Evolutionary conservation across 345 rosid genomes (phyloP).

Genomic region (Salix purpurea): DNA sequence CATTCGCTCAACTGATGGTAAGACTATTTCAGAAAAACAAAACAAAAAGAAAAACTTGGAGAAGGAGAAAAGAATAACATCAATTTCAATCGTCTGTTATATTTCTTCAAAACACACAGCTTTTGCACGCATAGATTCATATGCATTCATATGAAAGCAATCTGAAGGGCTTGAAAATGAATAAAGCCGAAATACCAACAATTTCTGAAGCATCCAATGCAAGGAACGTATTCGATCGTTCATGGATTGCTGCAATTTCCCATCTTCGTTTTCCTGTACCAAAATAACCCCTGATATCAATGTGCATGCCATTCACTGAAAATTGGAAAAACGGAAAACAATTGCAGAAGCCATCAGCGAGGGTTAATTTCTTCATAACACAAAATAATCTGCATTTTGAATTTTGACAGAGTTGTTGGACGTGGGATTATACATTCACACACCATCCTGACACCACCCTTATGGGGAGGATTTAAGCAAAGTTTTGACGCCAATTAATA

Average conservation of each 20-base stretch:
- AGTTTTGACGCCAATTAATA: neutral
- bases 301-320: neutral
- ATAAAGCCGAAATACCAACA: constrained; percentile 20
- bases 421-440: neutral
- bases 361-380: neutral
- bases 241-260: constrained; percentile 15
- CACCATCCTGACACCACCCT: neutral
- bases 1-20: neutral
- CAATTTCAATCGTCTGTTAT: constrained; percentile 22
- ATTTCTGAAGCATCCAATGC: constrained; percentile 21
- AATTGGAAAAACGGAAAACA: neutral
- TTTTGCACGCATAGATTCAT: constrained; percentile 22
- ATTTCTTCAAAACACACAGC: constrained; percentile 30
- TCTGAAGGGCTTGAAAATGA: constrained; percentile 23
- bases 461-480: neutral
- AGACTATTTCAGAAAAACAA: constrained; percentile 7
- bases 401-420: neutral
- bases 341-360: neutral
- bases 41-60: neutral
- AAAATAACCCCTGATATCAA: neutral
- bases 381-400: neutral
- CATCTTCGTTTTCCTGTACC: constrained; percentile 30
- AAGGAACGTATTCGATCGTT: constrained; percentile 5
- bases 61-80: constrained; percentile 11
- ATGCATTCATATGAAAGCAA: constrained; percentile 19